These are phyloP conservation scores for Hibiscus tridactylites DNA, from an alignment of 345 rosid genomes.

Conservation along the genomic window DNA sequence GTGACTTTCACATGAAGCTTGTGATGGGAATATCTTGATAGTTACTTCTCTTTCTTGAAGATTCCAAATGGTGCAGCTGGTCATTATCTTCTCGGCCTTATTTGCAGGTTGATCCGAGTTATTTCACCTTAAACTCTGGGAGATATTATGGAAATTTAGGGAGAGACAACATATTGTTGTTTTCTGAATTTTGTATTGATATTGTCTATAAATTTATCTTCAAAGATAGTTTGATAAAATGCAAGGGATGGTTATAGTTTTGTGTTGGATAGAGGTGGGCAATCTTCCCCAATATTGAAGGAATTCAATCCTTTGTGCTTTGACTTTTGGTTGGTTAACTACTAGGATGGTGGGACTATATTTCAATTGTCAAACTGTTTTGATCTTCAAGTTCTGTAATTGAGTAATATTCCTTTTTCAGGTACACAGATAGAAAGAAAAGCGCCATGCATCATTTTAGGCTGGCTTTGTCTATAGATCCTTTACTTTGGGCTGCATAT, in stretches of 20 bases:
- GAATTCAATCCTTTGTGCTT: not conserved
- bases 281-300: not conserved
- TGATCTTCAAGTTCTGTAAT: constrained; percentile 11
- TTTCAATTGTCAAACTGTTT: not conserved
- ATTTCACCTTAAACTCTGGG: not conserved
- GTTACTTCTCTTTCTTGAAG: constrained; percentile 29
- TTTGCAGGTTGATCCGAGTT: constrained; percentile 59
- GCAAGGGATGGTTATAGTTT: not conserved
- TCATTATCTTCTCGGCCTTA: constrained; percentile 94
- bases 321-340: not conserved
- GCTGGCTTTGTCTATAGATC: constrained; percentile 80
- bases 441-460: constrained; percentile 72
- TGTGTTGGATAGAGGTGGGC: not conserved
- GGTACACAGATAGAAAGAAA: constrained; percentile 91
- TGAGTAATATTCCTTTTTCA: constrained; percentile 22
- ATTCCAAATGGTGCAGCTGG: constrained; percentile 98
- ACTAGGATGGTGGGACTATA: not conserved
- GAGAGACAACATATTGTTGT: not conserved
- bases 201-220: not conserved
- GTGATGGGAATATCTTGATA: constrained; percentile 7
- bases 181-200: not conserved
- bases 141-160: not conserved
- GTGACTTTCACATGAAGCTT: not conserved
- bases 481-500: constrained; percentile 89
- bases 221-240: not conserved